Conservation (phyloP, 192 early-diverging fungal genomes). For the Gaertneriomyces semiglobifer region DNA sequence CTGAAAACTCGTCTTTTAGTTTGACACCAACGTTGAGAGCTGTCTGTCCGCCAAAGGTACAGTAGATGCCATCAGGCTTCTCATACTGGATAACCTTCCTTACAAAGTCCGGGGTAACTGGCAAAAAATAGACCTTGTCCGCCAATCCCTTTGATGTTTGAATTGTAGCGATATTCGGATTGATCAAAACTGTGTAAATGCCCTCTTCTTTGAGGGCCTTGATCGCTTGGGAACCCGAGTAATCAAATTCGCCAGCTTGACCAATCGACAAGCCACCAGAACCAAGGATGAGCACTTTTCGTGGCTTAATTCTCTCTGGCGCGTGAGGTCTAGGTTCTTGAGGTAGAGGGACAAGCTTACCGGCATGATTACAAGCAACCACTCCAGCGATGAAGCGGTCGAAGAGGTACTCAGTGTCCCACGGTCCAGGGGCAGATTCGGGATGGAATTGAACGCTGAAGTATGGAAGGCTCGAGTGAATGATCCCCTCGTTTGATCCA, state of each 20-base stretch:
- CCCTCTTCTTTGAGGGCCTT: conserved; percentile 97
- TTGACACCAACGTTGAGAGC: conserved; percentile 96
- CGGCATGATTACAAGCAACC: conserved; percentile 61
- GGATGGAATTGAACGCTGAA: conserved; percentile 99
- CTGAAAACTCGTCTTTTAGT: conserved; percentile 87
- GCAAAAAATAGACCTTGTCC: conserved; percentile 97
- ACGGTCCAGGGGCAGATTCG: conserved; percentile 91
- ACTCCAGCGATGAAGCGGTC: conserved; percentile 86
- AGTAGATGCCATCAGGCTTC: conserved; percentile 96
- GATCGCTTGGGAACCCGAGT: conserved; percentile 95
- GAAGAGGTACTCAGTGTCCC: conserved; percentile 96
- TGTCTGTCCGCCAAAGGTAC: conserved; percentile 98
- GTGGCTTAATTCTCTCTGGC: conserved; percentile 58
- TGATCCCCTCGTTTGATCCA: conserved; percentile 97
- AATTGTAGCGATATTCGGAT: conserved; percentile 99
- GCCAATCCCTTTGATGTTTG: conserved; percentile 97
- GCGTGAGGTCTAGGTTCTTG: conserved; percentile 46
- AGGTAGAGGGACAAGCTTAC: conserved; percentile 73
- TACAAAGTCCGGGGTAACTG: conserved; percentile 91
- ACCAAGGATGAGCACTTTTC: conserved; percentile 93
- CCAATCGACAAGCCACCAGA: conserved; percentile 97
- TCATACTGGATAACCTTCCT: conserved; percentile 93
- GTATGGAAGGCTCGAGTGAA: conserved; percentile 83
- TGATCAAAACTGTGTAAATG: conserved; percentile 96
- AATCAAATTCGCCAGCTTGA: conserved; percentile 99